phyloP scores from a whole-genome alignment of 164 flowering plant species.

The Liriodendron chinense region DNA sequence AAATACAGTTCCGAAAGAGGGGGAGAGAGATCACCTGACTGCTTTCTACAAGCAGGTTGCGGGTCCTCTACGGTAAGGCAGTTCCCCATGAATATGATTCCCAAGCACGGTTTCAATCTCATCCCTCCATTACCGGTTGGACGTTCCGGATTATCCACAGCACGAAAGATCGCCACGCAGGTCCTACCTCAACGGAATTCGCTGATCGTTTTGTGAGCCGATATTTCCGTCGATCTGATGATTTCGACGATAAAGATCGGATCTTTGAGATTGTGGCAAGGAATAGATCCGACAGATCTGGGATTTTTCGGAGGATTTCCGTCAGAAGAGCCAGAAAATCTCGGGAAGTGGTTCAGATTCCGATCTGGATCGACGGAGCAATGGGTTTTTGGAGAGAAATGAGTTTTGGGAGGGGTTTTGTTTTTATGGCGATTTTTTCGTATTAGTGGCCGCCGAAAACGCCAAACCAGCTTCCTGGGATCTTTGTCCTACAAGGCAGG shows the following conservation, averaged over 20 bases:
- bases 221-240: not conserved
- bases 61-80: constrained; percentile 26
- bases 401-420: not conserved
- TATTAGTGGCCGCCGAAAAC: constrained; percentile 7
- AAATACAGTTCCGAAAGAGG: not conserved
- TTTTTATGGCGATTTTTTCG: not conserved
- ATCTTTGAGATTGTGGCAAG: not conserved
- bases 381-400: not conserved
- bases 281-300: not conserved
- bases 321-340: not conserved
- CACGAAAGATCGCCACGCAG: not conserved
- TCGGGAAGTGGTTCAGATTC: not conserved
- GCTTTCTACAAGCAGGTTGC: not conserved
- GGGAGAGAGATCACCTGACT: not conserved
- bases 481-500: not conserved
- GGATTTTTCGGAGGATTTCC: not conserved
- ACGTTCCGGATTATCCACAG: not conserved
- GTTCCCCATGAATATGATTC: constrained; percentile 37
- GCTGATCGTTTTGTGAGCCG: not conserved
- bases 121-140: constrained; percentile 14
- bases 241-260: not conserved
- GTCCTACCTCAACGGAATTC: not conserved
- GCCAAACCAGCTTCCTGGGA: not conserved
- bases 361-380: constrained; percentile 8
- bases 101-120: constrained; percentile 2